A percentile compares a stretch with the other conserved stretches of the same genome.
Conservation (phyloP, 1,284 basidiomycete genomes). For the Lentinula novae-zelandiae region DNA sequence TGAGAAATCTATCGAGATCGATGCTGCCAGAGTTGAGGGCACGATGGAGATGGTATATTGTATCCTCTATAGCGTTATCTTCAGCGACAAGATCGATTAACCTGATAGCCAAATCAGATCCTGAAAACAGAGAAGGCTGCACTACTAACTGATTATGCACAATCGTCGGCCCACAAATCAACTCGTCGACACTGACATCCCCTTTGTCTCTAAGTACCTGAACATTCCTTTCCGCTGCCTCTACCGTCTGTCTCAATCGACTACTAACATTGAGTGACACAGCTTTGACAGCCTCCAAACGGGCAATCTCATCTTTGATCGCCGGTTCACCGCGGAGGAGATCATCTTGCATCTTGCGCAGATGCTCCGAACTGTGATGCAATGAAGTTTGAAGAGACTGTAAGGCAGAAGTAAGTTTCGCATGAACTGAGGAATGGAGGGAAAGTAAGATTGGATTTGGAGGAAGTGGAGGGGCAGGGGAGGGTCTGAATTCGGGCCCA, state of each 20-base stretch:
- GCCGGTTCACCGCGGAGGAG: slow-evolving; percentile 88
- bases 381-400: slow-evolving; percentile 64
- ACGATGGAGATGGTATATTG: slow-evolving; percentile 94
- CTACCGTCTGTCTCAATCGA: slow-evolving; percentile 61
- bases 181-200: slow-evolving; percentile 86
- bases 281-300: slow-evolving; percentile 92
- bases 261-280: slow-evolving; percentile 81
- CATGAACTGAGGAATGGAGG: slow-evolving; percentile 80
- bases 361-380: slow-evolving; percentile 66
- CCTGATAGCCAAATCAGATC: slow-evolving; percentile 38
- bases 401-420: slow-evolving; percentile 71
- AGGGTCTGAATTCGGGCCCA: slow-evolving; percentile 25
- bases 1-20: slow-evolving; percentile 89
- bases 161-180: slow-evolving; percentile 92
- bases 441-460: slow-evolving; percentile 85
- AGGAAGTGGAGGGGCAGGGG: slow-evolving; percentile 71
- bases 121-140: slow-evolving; percentile 13
- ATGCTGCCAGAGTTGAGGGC: slow-evolving; percentile 90
- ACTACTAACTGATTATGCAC: slow-evolving; percentile 89
- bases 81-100: slow-evolving; percentile 95
- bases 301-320: slow-evolving; percentile 91
- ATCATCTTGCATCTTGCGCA: slow-evolving; percentile 79
- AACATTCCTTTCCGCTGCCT: slow-evolving; percentile 64
- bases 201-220: slow-evolving; percentile 68
- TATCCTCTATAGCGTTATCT: slow-evolving; percentile 97